phyloP scores from a whole-genome alignment of 2,329 filamentous ascomycete genomes.

The Cladosporium sp. region DNA sequence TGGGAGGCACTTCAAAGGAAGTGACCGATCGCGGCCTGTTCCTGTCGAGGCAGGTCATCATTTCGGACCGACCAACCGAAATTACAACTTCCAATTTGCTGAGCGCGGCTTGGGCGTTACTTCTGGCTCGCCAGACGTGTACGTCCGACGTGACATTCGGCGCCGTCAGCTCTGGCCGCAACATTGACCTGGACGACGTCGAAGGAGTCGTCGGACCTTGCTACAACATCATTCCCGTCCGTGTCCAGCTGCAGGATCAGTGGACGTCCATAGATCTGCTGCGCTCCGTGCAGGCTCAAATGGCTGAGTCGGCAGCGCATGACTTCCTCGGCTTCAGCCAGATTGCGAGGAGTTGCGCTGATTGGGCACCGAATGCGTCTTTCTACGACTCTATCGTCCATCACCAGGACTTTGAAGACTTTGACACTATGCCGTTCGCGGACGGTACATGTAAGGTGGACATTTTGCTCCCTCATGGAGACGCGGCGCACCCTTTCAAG shows the following conservation, averaged over 20 bases:
- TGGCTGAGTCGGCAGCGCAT: constrained; percentile 27
- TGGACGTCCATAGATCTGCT: constrained; percentile 35
- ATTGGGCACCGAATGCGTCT: constrained; percentile 9
- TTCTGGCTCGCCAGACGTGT: constrained; percentile 46
- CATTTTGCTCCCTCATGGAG: constrained; percentile 43
- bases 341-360: constrained; percentile 32
- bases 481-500: constrained; percentile 56
- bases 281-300: constrained; percentile 31
- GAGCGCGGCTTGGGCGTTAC: constrained; percentile 53
- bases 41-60: constrained; percentile 3
- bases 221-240: constrained; percentile 61
- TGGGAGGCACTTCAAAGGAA: not conserved
- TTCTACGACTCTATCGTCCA: constrained; percentile 35
- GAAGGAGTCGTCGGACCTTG: constrained; percentile 58
- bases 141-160: constrained; percentile 52
- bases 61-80: constrained; percentile 6
- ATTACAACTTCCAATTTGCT: constrained; percentile 38
- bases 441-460: constrained; percentile 26
- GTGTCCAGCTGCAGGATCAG: constrained; percentile 47
- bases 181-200: constrained; percentile 49
- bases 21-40: not conserved
- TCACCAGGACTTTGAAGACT: constrained; percentile 39
- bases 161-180: constrained; percentile 60
- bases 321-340: constrained; percentile 33
- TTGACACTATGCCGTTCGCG: constrained; percentile 48